Conservation (phyloP, 495 filamentous ascomycete species). For the Trichoderma parareesei region DNA sequence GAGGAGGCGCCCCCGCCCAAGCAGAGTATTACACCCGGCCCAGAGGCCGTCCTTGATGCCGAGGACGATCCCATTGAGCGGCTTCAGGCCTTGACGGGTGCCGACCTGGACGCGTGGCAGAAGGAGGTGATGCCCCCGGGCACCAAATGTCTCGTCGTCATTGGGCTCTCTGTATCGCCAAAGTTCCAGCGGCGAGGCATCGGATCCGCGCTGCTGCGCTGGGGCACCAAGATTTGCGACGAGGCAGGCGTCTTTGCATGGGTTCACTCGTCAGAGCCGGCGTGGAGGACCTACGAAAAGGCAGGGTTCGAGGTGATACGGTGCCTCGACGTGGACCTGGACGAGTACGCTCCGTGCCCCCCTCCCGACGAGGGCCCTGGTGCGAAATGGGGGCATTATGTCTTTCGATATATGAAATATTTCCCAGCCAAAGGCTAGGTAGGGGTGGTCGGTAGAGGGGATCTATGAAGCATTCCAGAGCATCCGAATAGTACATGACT, state of each 20-base stretch:
- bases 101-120: slow-evolving; percentile 20
- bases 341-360: slow-evolving; percentile 20
- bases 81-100: slow-evolving; percentile 19
- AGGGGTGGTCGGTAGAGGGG: not conserved
- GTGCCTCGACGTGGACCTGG: slow-evolving; percentile 20
- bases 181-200: slow-evolving; percentile 27
- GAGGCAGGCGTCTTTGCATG: slow-evolving; percentile 23
- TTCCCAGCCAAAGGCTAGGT: not conserved
- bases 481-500: not conserved
- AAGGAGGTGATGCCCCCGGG: slow-evolving; percentile 18
- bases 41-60: not conserved
- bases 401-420: slow-evolving; percentile 11
- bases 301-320: slow-evolving; percentile 19
- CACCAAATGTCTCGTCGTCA: slow-evolving; percentile 20
- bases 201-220: slow-evolving; percentile 32
- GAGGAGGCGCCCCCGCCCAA: not conserved
- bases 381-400: slow-evolving; percentile 10
- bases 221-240: slow-evolving; percentile 38
- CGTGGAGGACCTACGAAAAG: slow-evolving; percentile 22
- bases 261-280: slow-evolving; percentile 25
- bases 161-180: slow-evolving; percentile 20
- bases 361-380: slow-evolving; percentile 1
- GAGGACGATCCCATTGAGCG: slow-evolving; percentile 16
- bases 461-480: not conserved
- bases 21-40: not conserved